phyloP scores from a whole-genome alignment of 2,329 filamentous ascomycete species.

The Cadophora malorum region DNA sequence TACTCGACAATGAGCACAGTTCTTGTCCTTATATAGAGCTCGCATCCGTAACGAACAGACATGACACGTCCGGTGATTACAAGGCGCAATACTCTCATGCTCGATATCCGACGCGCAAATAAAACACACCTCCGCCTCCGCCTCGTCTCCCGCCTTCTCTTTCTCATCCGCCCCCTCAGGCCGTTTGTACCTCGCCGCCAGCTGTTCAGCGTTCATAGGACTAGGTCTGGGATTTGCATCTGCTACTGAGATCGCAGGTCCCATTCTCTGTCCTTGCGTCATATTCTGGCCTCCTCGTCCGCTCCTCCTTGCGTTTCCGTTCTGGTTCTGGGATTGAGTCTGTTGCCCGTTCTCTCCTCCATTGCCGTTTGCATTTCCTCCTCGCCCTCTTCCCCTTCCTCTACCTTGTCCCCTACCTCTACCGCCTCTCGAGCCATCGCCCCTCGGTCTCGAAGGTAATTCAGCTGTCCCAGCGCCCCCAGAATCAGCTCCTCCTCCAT shows the following conservation, averaged over 20 bases:
- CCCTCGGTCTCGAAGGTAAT: conserved; percentile 35
- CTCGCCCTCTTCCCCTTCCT: conserved; percentile 29
- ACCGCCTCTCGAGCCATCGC: conserved; percentile 46
- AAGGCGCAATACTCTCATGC: conserved; percentile 88
- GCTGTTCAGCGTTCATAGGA: conserved; percentile 33
- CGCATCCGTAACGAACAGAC: conserved; percentile 92
- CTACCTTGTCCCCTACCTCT: conserved; percentile 43
- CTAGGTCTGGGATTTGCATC: conserved; percentile 12
- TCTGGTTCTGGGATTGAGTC: conserved; percentile 6
- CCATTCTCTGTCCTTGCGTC: conserved; percentile 17
- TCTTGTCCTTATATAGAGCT: conserved; percentile 94
- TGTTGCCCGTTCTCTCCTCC: conserved; percentile 9
- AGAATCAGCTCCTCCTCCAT: not conserved
- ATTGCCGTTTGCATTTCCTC: conserved; percentile 18
- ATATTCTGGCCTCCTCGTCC: conserved; percentile 21
- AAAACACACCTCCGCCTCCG: conserved; percentile 88
- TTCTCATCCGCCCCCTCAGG: conserved; percentile 25
- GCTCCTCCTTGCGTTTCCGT: conserved; percentile 6
- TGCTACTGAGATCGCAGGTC: conserved; percentile 11
- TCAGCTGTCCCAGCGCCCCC: conserved; percentile 19
- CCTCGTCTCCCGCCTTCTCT: conserved; percentile 53
- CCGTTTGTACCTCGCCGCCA: conserved; percentile 30
- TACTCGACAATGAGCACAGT: conserved; percentile 94
- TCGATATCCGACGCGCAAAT: conserved; percentile 93
- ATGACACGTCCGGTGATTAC: conserved; percentile 96